Evolutionary conservation across 2,329 filamentous ascomycete genomes (phyloP).

Genomic region (Gliomastix tumulicola): DNA sequence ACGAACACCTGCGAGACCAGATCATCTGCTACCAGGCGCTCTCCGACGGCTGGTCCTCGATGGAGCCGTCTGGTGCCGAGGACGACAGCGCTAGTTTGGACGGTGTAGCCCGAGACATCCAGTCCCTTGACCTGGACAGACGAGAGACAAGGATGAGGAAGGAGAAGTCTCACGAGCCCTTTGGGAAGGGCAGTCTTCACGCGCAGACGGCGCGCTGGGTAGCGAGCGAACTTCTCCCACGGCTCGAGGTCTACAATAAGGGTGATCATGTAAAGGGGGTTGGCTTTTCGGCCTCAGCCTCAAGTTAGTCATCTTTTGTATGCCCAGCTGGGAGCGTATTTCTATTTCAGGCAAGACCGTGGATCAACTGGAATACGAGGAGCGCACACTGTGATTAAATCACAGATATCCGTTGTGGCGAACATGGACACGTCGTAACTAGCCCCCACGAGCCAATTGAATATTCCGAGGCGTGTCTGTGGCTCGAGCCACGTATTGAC

Average conservation of each 20-base stretch:
- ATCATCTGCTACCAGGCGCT: conserved; percentile 53
- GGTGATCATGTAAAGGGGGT: conserved; percentile 42
- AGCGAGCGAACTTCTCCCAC: conserved; percentile 40
- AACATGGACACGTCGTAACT: too few relatives aligned
- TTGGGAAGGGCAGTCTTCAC: conserved; percentile 50
- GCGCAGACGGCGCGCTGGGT: conserved; percentile 57
- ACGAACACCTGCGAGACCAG: conserved; percentile 55
- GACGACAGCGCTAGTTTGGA: conserved; percentile 12
- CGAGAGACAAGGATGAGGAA: conserved; percentile 22
- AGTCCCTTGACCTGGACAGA: conserved; percentile 14
- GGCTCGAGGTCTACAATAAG: conserved; percentile 40
- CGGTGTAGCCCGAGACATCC: conserved; percentile 2
- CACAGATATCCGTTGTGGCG: too few relatives aligned
- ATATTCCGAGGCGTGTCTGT: too few relatives aligned
- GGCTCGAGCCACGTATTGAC: too few relatives aligned
- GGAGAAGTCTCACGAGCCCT: conserved; percentile 41
- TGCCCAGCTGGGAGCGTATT: too few relatives aligned
- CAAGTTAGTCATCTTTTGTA: too few relatives aligned
- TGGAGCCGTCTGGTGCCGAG: conserved; percentile 23
- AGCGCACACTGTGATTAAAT: too few relatives aligned
- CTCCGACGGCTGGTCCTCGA: conserved; percentile 42
- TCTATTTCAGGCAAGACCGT: too few relatives aligned
- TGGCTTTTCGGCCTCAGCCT: too few relatives aligned
- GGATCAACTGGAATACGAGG: too few relatives aligned
- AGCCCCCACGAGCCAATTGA: too few relatives aligned